These are phyloP conservation scores for Pythium oligandrum DNA, from an alignment of 352 stramenopile genomes.

Conservation along the genomic window DNA sequence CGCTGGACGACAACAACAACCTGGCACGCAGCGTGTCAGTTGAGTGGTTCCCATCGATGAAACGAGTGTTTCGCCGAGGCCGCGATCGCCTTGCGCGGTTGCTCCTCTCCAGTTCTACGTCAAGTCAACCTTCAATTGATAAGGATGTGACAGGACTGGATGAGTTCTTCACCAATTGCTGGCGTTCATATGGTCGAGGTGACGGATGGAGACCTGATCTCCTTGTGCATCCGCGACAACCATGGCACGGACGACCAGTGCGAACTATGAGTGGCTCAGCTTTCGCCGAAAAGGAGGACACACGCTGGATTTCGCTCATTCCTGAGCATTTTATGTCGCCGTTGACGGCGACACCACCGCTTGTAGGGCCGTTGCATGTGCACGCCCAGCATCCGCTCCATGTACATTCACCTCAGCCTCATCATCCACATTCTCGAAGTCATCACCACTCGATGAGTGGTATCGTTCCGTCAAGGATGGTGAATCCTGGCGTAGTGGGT, in stretches of 20 bases:
- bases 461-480: too few relatives aligned
- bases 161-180: conserved; percentile 55
- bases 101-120: not conserved
- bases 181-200: conserved; percentile 59
- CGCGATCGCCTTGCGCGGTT: conserved; percentile 43
- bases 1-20: conserved; percentile 86
- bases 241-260: conserved; percentile 34
- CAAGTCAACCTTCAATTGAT: not conserved
- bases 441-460: too few relatives aligned
- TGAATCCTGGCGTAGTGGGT: too few relatives aligned
- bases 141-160: conserved; percentile 17
- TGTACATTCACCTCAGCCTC: too few relatives aligned
- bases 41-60: conserved; percentile 67
- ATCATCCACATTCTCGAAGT: too few relatives aligned
- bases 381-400: too few relatives aligned
- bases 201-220: conserved; percentile 78
- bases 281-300: too few relatives aligned
- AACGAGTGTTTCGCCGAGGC: conserved; percentile 57
- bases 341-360: too few relatives aligned
- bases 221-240: conserved; percentile 71
- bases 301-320: too few relatives aligned
- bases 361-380: too few relatives aligned
- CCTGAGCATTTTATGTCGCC: too few relatives aligned
- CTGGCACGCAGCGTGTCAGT: conserved; percentile 72
- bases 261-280: too few relatives aligned